Percentiles rank a stretch among this genome's conserved stretches.
Conservation (phyloP, 2,329 filamentous ascomycete genomes). For the Colletotrichum incanum region DNA sequence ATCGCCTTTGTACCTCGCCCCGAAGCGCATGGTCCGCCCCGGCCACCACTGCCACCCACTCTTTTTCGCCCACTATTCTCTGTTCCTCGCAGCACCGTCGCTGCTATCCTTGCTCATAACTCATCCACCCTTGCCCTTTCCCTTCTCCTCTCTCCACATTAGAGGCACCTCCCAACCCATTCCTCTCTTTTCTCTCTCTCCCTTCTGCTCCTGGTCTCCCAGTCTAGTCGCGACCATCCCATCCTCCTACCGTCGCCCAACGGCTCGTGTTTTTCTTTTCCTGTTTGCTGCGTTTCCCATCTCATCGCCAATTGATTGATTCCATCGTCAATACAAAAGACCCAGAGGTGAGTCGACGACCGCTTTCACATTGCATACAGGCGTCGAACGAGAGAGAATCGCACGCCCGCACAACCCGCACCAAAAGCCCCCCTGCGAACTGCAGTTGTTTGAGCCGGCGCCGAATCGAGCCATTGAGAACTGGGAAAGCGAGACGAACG, state of each 20-base stretch:
- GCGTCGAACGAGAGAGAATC: conserved; percentile 16
- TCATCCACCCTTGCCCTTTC: conserved; percentile 41
- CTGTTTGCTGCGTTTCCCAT: conserved; percentile 42
- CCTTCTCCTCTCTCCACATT: conserved; percentile 44
- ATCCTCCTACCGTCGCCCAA: conserved; percentile 43
- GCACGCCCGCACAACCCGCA: conserved; percentile 6
- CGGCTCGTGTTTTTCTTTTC: conserved; percentile 44
- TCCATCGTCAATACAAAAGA: conserved; percentile 18
- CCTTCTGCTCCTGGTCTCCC: conserved; percentile 42
- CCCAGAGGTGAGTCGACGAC: conserved; percentile 23
- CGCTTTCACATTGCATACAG: conserved; percentile 1
- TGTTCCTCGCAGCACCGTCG: conserved; percentile 25
- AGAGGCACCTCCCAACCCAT: conserved; percentile 45
- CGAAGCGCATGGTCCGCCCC: conserved; percentile 39
- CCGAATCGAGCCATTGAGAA: conserved; percentile 31
- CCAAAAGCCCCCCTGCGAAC: conserved; percentile 10
- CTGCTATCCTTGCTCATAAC: conserved; percentile 40
- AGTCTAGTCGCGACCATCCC: conserved; percentile 43
- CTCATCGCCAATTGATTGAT: conserved; percentile 39
- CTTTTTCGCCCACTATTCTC: conserved; percentile 30
- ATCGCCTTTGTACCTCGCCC: conserved; percentile 3
- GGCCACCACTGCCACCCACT: conserved; percentile 37
- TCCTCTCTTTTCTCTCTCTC: conserved; percentile 45
- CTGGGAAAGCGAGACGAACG: conserved; percentile 29
- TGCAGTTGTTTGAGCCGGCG: conserved; percentile 8